Base-by-base conservation (phyloP, 805 yeast species). In the Kregervanrija pseudodelftensis region DNA sequence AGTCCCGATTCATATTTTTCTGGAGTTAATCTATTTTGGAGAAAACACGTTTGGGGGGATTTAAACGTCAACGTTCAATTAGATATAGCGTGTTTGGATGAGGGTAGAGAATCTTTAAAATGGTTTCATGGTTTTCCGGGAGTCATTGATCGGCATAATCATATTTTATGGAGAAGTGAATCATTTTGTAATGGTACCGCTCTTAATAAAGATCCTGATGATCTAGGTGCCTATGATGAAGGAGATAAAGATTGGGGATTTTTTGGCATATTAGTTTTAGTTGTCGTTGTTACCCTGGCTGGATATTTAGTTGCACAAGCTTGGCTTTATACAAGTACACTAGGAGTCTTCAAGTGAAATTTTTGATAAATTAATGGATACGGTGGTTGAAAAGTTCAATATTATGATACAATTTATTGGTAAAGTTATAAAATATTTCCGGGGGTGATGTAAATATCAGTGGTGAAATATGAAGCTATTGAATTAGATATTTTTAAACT, bases 251-350 rank as follows among this genome's bases (percentile, higher is more conserved):
- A 80, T 49, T 81, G 90, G 82, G 91, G 95, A 43, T 77, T 90
- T 74, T 77, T 89, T 59, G 76, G 88, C 3, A 87, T 91, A 82
- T 58, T 87, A 11, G 86, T 89, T 59, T 81, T 88, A 53, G 65
- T 88, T 48, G 63, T 82, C 51, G 85, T 86, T 14, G 61, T 90
- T 35, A 74, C 76, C 39, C 70, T 83, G 52, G 79, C 86, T 40
- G 77, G 79, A 37, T 89, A 85, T 63, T 75, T 83, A 28, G 74
- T 80, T 42, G 80, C 79, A 32, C 81, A 82, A 28, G 85, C 88
- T 2, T 83, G 87, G 85, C 70, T 82, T 51, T 78, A 81, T 62
- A 47, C 59, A 2, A 78, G 77, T 54, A 79, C 82, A 54, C 78
- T 83, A 48, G 85, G 88, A 40, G 75, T 73, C 12, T 67, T 17